Evolutionary conservation across 2,329 filamentous ascomycete species (phyloP), one percentile per base, ranked within the genome.

Genomic region (Malbranchea zuffiana): DNA sequence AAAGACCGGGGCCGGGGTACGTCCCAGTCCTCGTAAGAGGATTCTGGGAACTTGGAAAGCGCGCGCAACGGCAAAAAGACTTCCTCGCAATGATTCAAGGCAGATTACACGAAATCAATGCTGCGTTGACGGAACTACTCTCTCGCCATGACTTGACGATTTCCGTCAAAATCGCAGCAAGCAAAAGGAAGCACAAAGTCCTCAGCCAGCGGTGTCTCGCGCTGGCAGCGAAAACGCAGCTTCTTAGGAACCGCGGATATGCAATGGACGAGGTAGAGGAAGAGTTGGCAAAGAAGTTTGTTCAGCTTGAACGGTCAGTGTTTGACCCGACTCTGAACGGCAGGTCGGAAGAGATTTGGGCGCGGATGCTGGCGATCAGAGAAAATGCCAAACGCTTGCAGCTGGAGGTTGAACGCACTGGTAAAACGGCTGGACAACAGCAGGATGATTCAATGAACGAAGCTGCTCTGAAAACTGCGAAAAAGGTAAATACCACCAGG

Each of bases 261-360:
- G 73, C 74, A 3, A 74, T 80, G 65, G 75, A 78, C 44, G 68
- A 70, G 37, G 66, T 68, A 3, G 75, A 80, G 53, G 75, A 79
- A 52, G 71, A 72, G 44, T 50, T 80, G 38, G 74, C 74, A 57
- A 72, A 72, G 57, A 75, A 75, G 50, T 59, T 80, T 32, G 48
- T 67, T n/a, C 63, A 65, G 40, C 57, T 80, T 32, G 72, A 78
- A 52, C 67, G 67, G 35, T 63, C 65, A 33, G 71, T 75, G 2
- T 71, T 74, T 35, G 75, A 80, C 48, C 74, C 75, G 0, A 67
- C 69, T 4, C 62, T 78, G 31, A 67, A 66, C 29, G 75, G 73
- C 3, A 61, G 74, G 15, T 71, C 71, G 41, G 75, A 80, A 52
- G 75, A 79, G 55, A 74, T 79, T 39, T 80, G 75, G 75, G 75